A percentile compares a stretch with the other conserved stretches of the same genome.
phyloP scores from a whole-genome alignment of 768 basidiomycete species.

The Symmetrospora coprosmae region DNA sequence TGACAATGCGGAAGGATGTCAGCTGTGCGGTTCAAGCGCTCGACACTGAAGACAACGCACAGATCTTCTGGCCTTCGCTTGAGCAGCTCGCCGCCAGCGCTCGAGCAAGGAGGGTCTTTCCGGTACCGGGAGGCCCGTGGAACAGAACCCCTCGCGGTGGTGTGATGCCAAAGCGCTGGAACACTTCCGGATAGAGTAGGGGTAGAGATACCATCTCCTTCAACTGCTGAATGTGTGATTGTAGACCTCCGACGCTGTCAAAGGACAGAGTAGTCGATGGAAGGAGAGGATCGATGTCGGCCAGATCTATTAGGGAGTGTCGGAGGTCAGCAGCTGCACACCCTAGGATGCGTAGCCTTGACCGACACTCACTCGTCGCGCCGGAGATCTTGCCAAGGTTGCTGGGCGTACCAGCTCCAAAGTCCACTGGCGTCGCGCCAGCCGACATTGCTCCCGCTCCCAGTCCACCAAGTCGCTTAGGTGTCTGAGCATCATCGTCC shows the following conservation, averaged over 20 bases:
- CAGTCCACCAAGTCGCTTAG: conserved; percentile 16
- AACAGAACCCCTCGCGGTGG: conserved; percentile 93
- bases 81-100: conserved; percentile 82
- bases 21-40: neutral
- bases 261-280: conserved; percentile 88
- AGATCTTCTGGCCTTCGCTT: conserved; percentile 69
- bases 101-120: conserved; percentile 83
- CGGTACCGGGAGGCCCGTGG: conserved; percentile 97
- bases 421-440: conserved; percentile 25
- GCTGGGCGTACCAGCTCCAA: conserved; percentile 24
- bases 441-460: conserved; percentile 26
- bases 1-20: conserved; percentile 35
- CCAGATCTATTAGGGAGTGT: conserved; percentile 40
- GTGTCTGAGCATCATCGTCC: conserved; percentile 28
- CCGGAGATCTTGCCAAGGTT: conserved; percentile 30
- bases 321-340: too few species aligned
- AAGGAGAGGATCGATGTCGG: conserved; percentile 89
- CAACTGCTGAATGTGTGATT: conserved; percentile 86
- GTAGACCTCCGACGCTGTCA: conserved; percentile 88
- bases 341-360: neutral
- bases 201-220: conserved; percentile 98
- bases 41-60: conserved; percentile 43
- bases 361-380: conserved; percentile 13
- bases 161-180: conserved; percentile 81
- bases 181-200: conserved; percentile 87